Base-by-base conservation (phyloP, 2,329 filamentous ascomycete genomes). In the Trematosphaeria pertusa region DNA sequence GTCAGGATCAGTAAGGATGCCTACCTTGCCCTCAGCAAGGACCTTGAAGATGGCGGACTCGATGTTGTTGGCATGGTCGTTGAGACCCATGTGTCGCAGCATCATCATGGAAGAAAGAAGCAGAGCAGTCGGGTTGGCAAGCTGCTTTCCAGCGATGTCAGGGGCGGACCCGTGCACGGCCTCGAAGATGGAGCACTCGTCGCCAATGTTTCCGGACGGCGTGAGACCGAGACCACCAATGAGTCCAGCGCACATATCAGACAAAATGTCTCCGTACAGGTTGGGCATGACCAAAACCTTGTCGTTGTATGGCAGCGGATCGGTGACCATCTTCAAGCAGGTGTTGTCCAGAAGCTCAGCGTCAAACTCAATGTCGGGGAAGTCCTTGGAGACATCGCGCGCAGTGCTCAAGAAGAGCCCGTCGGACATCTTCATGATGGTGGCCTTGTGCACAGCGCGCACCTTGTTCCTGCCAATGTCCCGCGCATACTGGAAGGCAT, bases 341-440 rank as follows among this genome's bases (percentile, higher is more conserved):
- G 93, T 94, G 84, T 99, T 99, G 84, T 99, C 94, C 65, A 99
- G 88, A 60, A 99, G 85, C 84, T 99, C 94, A 65, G 90, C 90
- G 72, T 97, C 93, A 73, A 99, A 97, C 79, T 97, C 89, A 69
- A 99, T 90, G 65, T 87, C 82, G 57, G 94, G 94, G 85, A 89
- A 99, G 73, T 97, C 92, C 85, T 96, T 96, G 75, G 91, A 83
- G 61, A 99, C 85, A 53, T 94, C 84, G 62, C 86, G 81, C 64
- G 88, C 94, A 54, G 88, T 91, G 76, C 84, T 89, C 64, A 99
- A 84, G 87, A 99, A 99, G 54, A 99, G 89, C 79, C 94, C 94
- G 75, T 99, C 94, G 73, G 88, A 93, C 90, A 97, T 96, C 87
- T 99, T 99, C 94, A 99, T 99, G 81, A 99, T 99, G 72, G 94